A percentile compares a stretch with the other conserved stretches of the same genome.
Conservation (phyloP, 192 early-diverging fungal species). For the Kappamyces sp. region DNA sequence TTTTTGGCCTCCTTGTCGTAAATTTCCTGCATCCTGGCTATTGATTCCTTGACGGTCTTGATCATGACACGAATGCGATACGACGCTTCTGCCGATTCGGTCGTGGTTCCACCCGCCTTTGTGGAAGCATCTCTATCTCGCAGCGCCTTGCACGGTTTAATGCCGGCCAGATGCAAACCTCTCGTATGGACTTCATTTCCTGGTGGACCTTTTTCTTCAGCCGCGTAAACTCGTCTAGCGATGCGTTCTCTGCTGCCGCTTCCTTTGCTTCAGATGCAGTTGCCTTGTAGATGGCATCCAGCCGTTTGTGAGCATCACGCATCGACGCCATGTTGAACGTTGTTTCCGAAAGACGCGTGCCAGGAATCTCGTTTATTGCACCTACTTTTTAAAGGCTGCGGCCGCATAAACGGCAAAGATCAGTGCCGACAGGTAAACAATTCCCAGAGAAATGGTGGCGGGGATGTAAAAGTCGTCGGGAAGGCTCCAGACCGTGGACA, state of each 20-base stretch:
- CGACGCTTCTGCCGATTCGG: slow-evolving; percentile 52
- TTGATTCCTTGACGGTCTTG: slow-evolving; percentile 38
- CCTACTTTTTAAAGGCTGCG: no score
- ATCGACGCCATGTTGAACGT: slow-evolving; percentile 38
- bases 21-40: slow-evolving; percentile 34
- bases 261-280: slow-evolving; percentile 48
- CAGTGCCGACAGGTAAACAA: no score
- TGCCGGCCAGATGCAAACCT: slow-evolving; percentile 16
- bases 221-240: slow-evolving; percentile 50
- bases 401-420: no score
- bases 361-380: no score
- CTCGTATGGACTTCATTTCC: slow-evolving; percentile 42
- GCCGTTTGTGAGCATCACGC: slow-evolving; percentile 52
- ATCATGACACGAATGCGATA: slow-evolving; percentile 53
- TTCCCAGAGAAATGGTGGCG: slow-evolving; percentile 23
- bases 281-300: slow-evolving; percentile 51
- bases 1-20: slow-evolving; percentile 50
- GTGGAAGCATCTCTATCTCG: slow-evolving; percentile 47
- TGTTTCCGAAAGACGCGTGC: no score
- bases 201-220: slow-evolving; percentile 46
- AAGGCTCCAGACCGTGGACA: slow-evolving; percentile 32
- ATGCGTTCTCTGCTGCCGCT: slow-evolving; percentile 27
- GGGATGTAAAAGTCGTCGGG: slow-evolving; percentile 29
- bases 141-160: slow-evolving; percentile 24
- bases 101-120: slow-evolving; percentile 38